Base-by-base conservation (phyloP, 805 yeast genomes). In the Martiniozyma abietophila region DNA sequence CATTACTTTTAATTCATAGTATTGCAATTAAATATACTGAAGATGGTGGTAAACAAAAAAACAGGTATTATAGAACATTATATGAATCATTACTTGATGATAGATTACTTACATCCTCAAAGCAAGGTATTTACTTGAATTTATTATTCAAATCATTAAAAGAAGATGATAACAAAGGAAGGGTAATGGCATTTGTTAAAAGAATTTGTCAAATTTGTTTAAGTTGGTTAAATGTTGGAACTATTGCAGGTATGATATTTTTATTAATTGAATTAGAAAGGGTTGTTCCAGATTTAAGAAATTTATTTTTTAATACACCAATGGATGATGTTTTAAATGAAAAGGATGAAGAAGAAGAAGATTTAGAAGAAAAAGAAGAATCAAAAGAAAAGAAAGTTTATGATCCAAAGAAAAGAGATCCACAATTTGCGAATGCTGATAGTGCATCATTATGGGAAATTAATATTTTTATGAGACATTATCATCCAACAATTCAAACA, bases 381-480 rank as follows among this genome's bases (percentile, higher is more conserved):
- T 18, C 14, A 11, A 31, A 21, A 41, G 33, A 24, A 14, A 40
- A 32, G 15, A 29, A 18, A 8, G 45, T 42, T 32, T 92, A 92
- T 53, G 96, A 92, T 57, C 74, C 94, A 23, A 76, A 76, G 49
- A 84, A 83, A 52, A 75, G 97, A 55, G 97, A 92, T 53, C 98
- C 98, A n/a, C 68, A 72, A 44, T 85, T 59, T 53, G 84, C 96
- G n/a, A 70, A 83, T 53, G 96, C 96, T 5, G 76, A 75, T 28
- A 69, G 67, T 31, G 66, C 95, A 0, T 77, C 89, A 2, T 58
- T 89, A 32, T 92, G 96, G 96, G 98, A 92, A 61, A 53, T 86
- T 8, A 61, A 66, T 26, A 80, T 75, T 22, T 79, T 92, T 51
- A 53, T 76, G 32, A 65, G 68, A 39, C 96, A 89, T 60, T 92